Conservation (phyloP, 2,329 filamentous ascomycete genomes). For the Blastomyces emzantsi region DNA sequence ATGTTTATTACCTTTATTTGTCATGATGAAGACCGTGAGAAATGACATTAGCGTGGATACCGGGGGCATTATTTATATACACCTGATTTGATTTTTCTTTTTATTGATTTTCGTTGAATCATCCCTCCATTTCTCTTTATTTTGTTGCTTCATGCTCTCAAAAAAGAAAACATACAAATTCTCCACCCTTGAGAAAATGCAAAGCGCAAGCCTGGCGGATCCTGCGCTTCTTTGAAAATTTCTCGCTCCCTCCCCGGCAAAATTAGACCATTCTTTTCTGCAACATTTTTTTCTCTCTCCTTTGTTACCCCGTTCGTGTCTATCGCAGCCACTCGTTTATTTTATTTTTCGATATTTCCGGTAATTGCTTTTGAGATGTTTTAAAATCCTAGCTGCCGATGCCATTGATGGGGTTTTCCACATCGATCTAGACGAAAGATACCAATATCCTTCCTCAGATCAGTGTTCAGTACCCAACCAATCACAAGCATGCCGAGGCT, state of each 20-base stretch:
- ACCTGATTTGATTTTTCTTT: not conserved
- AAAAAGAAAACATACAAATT: not conserved
- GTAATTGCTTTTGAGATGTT: not conserved
- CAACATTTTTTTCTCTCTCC: not conserved
- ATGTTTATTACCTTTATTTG: not conserved
- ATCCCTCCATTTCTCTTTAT: not conserved
- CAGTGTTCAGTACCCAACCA: not conserved
- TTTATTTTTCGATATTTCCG: not conserved
- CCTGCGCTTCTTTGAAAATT: not conserved
- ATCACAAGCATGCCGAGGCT: not conserved
- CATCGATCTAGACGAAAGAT: not conserved
- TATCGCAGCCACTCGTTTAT: not conserved
- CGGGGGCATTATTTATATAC: not conserved
- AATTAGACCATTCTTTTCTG: not conserved
- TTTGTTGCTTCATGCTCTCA: not conserved
- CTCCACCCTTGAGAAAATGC: not conserved
- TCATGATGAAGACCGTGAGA: not conserved
- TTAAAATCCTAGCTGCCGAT: not conserved
- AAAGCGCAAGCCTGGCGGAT: not conserved
- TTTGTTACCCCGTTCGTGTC: not conserved
- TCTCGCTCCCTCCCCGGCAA: not conserved
- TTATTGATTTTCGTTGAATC: not conserved
- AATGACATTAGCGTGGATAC: constrained; percentile 4
- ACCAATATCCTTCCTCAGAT: not conserved
- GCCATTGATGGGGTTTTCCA: not conserved